Conservation (phyloP, 345 rosid genomes). For the Gossypium mustelinum region DNA sequence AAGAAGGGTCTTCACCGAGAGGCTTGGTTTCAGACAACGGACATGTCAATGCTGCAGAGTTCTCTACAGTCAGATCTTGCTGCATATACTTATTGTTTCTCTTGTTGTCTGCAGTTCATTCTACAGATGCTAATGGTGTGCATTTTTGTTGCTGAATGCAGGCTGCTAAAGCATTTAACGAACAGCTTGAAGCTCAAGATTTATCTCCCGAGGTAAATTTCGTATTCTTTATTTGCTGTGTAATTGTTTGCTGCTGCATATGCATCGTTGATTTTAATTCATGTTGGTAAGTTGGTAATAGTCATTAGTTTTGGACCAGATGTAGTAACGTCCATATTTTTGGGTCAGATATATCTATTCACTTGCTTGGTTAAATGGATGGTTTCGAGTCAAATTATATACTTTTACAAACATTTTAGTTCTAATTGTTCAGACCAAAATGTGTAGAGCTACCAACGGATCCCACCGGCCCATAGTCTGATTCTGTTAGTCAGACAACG, state of each 20-base stretch:
- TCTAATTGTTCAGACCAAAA: too few relatives aligned
- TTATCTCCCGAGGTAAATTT: slow-evolving; percentile 47
- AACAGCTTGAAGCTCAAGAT: slow-evolving; percentile 44
- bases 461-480: too few relatives aligned
- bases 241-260: not conserved
- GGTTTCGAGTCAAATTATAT: not conserved
- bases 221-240: not conserved
- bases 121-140: slow-evolving; percentile 2
- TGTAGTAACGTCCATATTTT: not conserved
- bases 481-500: too few relatives aligned
- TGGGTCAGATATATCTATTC: not conserved
- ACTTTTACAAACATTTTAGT: not conserved
- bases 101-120: not conserved
- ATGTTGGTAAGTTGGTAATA: not conserved
- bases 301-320: not conserved
- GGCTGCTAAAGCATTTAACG: slow-evolving; percentile 42
- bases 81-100: not conserved
- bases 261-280: not conserved
- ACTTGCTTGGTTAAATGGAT: not conserved
- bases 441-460: too few relatives aligned
- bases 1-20: slow-evolving; percentile 74
- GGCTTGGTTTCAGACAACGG: slow-evolving; percentile 64
- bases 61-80: slow-evolving; percentile 40
- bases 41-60: slow-evolving; percentile 41
- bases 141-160: slow-evolving; percentile 25